These are phyloP conservation scores for Ramaria sp. DNA, from an alignment of 768 basidiomycete genomes.

Conservation along the genomic window DNA sequence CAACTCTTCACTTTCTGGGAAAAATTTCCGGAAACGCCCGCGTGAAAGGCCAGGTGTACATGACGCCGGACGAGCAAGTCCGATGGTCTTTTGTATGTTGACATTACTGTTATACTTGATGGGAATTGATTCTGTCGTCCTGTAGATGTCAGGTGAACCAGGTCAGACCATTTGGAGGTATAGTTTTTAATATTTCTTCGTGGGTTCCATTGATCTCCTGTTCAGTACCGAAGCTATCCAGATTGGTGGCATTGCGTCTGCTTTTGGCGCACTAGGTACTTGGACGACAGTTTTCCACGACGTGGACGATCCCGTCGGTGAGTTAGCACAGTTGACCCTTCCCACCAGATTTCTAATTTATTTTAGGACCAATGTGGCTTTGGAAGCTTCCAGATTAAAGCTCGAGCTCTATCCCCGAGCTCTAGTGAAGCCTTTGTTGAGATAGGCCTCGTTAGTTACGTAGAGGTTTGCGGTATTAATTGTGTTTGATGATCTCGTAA, in stretches of 20 bases:
- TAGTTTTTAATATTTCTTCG: not conserved
- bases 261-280: constrained; percentile 44
- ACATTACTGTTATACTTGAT: not conserved
- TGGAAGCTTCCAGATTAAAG: not conserved
- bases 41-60: constrained; percentile 41
- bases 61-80: constrained; percentile 47
- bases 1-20: constrained; percentile 43
- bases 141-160: constrained; percentile 6
- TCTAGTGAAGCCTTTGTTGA: too few relatives aligned
- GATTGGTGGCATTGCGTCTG: constrained; percentile 47
- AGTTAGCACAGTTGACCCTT: constrained; percentile 6
- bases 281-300: constrained; percentile 43
- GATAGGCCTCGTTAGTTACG: too few relatives aligned
- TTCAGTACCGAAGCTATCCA: constrained; percentile 46
- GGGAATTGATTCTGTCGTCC: not conserved
- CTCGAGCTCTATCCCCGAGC: too few relatives aligned
- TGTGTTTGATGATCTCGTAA: too few relatives aligned
- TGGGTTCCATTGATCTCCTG: not conserved
- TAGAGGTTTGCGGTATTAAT: too few relatives aligned
- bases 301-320: constrained; percentile 36
- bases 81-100: constrained; percentile 55
- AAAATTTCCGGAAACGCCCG: constrained; percentile 34
- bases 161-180: constrained; percentile 8
- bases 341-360: not conserved
- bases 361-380: constrained; percentile 6